Evolutionary conservation across 495 filamentous ascomycete genomes (phyloP).

Genomic region (Staphylotrichum tortipilum): DNA sequence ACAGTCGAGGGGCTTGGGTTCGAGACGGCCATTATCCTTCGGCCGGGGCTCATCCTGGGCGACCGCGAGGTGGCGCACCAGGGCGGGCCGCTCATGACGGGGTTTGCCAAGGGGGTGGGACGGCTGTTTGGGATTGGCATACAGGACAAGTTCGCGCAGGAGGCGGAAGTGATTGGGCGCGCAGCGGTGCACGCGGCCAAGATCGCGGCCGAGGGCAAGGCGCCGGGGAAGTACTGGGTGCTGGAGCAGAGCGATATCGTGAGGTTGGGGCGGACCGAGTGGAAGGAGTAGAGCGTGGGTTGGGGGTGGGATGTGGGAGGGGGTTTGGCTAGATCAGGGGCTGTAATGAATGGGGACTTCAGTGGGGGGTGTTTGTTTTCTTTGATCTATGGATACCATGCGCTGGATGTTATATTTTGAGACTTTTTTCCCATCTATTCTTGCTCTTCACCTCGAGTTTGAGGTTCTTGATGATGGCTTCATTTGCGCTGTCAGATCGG

Average conservation of each 20-base stretch:
- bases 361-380: neutral
- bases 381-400: neutral
- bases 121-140: conserved; percentile 30
- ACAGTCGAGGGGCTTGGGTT: conserved; percentile 63
- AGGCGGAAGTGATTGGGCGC: conserved; percentile 62
- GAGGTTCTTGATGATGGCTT: too few species aligned
- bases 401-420: neutral
- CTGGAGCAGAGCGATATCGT: conserved; percentile 42
- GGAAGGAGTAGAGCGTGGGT: conserved; percentile 26
- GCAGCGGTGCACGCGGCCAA: conserved; percentile 57
- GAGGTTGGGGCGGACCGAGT: conserved; percentile 38
- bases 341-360: neutral
- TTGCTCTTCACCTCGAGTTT: too few species aligned
- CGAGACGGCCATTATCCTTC: conserved; percentile 61
- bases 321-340: too few species aligned
- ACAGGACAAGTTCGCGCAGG: conserved; percentile 64
- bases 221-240: conserved; percentile 41
- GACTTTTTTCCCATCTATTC: neutral
- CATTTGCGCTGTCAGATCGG: conserved; percentile 2
- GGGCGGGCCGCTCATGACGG: conserved; percentile 38
- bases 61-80: conserved; percentile 50
- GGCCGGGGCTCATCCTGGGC: conserved; percentile 70
- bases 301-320: neutral
- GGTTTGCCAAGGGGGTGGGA: conserved; percentile 46
- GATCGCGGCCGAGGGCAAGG: conserved; percentile 37